Evolutionary conservation across 768 basidiomycete genomes (phyloP).

Genomic region (Kwoniella sp.): DNA sequence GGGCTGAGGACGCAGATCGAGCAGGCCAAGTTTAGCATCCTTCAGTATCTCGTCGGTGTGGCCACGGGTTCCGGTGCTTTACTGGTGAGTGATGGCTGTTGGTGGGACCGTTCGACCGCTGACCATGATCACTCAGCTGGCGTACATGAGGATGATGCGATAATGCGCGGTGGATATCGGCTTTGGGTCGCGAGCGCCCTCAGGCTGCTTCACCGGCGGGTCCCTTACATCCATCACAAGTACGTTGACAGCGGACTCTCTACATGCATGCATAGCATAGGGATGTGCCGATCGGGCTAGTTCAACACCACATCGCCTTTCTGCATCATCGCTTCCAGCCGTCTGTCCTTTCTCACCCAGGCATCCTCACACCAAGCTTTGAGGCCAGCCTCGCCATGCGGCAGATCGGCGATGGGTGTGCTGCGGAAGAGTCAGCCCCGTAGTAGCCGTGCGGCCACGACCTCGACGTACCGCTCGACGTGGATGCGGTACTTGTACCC

Average conservation of each 20-base stretch:
- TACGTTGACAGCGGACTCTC: too few relatives aligned
- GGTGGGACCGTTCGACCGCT: not conserved
- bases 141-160: slow-evolving; percentile 46
- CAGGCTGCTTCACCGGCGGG: too few relatives aligned
- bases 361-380: slow-evolving; percentile 29
- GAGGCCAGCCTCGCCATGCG: slow-evolving; percentile 22
- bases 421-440: slow-evolving; percentile 8
- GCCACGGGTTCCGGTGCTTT: slow-evolving; percentile 50
- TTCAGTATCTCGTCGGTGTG: slow-evolving; percentile 52
- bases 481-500: slow-evolving; percentile 30
- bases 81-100: slow-evolving; percentile 37
- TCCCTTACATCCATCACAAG: too few relatives aligned
- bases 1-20: slow-evolving; percentile 62
- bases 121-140: slow-evolving; percentile 17
- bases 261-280: too few relatives aligned
- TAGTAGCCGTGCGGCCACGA: too few relatives aligned
- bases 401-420: slow-evolving; percentile 23
- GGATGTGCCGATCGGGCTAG: not conserved
- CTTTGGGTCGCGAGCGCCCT: too few relatives aligned
- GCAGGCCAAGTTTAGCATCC: slow-evolving; percentile 51
- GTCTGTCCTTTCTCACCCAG: slow-evolving; percentile 25
- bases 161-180: too few relatives aligned
- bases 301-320: not conserved
- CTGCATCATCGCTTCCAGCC: slow-evolving; percentile 9
- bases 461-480: slow-evolving; percentile 17